Base-by-base conservation (phyloP, 106 monocot species). In the Posidonia australis region DNA sequence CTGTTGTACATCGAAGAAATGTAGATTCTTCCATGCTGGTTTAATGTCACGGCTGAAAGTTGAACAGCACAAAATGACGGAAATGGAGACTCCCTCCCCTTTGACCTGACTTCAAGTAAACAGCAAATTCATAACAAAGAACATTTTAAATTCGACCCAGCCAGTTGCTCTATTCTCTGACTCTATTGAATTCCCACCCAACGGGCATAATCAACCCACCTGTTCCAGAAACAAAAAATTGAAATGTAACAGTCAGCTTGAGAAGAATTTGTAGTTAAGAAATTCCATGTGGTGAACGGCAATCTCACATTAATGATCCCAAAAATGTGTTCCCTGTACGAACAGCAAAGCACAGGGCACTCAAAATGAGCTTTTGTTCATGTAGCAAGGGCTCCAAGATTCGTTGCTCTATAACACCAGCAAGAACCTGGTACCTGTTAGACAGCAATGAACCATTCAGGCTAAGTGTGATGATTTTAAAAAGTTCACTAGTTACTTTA, bases 191-290 rank as follows among this genome's bases (percentile, higher is more conserved):
- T 66, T 60, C 77, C 77, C 5, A 77, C 48, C 70, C 31, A 77
- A 5, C 77, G 70, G n/a, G 77, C 77, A 27, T 77, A 77, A 28
- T 77, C 77, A 52, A 77, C 77, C 77, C 77, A 77, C 77, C 77
- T 77, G 60, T 27, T 13, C 17, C 55, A 30, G n/a, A 76, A 9
- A 29, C 21, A 49, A 32, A n/a, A n/a, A 53, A 13, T n/a, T 43
- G 48, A 47, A 44, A 47, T 13, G 46, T n/a, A 47, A 70, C 12
- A 21, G 7, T 3, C 58, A 44, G n/a, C 54, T 42, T 41, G 20
- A 9, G 46, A 16, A 58, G 36, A 36, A 36, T 36, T 7, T 2
- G 36, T 36, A 43, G 28, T 6, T 48, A 20, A 30, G 10, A 16
- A 22, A 44, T 5, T 24, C 18, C n/a, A 25, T 18, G 10, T 52